Percentiles rank a stretch among this genome's conserved stretches.
phyloP scores from a whole-genome alignment of 1,284 basidiomycete species.

The Cryptococcus sp. region DNA sequence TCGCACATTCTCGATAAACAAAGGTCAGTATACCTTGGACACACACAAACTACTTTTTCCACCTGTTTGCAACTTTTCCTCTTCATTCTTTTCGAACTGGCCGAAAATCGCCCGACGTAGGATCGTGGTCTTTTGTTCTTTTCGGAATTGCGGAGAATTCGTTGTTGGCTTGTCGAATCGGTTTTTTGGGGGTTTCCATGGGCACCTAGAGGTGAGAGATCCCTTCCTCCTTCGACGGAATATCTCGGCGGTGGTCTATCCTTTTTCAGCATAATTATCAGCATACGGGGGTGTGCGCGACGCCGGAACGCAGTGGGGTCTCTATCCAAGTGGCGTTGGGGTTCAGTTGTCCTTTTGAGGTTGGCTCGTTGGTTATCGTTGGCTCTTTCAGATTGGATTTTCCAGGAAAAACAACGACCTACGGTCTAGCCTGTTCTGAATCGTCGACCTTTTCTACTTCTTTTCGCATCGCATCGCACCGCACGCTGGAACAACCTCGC shows the following conservation, averaged over 20 bases:
- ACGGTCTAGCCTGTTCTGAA: neutral
- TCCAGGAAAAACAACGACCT: neutral
- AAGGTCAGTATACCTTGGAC: too few relatives aligned
- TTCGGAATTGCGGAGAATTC: too few relatives aligned
- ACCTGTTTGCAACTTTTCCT: too few relatives aligned
- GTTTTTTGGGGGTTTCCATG: neutral
- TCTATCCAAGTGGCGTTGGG: constrained; percentile 11
- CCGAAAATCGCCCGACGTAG: too few relatives aligned
- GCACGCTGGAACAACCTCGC: neutral
- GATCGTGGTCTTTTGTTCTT: too few relatives aligned
- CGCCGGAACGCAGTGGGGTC: constrained; percentile 5
- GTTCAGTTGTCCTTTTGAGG: constrained; percentile 1
- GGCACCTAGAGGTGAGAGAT: constrained; percentile 1
- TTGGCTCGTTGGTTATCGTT: neutral
- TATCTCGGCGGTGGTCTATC: neutral
- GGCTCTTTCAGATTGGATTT: neutral
- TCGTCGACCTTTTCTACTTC: neutral
- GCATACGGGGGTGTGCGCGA: constrained; percentile 1
- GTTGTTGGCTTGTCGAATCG: too few relatives aligned
- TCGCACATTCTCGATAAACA: too few relatives aligned
- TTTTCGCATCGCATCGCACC: neutral
- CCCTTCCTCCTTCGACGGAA: neutral
- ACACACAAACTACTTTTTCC: too few relatives aligned
- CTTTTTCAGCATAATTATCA: too few relatives aligned
- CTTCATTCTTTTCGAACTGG: too few relatives aligned